Evolutionary conservation across 805 yeast genomes (phyloP).

Genomic region (Nakazawaea ernobii): DNA sequence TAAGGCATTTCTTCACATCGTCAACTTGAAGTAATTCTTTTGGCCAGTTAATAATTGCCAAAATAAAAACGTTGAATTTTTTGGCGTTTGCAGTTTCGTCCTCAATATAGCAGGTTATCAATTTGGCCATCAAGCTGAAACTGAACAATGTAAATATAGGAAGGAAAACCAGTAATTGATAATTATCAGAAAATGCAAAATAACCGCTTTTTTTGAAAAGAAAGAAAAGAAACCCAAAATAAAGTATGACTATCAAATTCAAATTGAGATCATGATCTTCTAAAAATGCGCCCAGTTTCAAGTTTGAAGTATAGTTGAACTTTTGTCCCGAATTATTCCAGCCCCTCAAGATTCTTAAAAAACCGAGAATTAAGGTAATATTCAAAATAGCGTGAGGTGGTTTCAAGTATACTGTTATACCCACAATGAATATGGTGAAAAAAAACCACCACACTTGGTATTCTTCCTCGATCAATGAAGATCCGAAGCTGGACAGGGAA

Average conservation of each 20-base stretch:
- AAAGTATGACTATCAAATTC: constrained; percentile 40
- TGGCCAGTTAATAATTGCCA: constrained; percentile 21
- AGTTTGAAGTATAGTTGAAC: constrained; percentile 40
- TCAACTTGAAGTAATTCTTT: constrained; percentile 24
- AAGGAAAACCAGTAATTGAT: constrained; percentile 33
- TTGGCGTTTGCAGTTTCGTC: constrained; percentile 1
- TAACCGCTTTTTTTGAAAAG: constrained; percentile 20
- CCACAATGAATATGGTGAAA: constrained; percentile 28
- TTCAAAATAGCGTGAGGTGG: not conserved
- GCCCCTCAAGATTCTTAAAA: constrained; percentile 59
- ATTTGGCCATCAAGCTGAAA: constrained; percentile 19
- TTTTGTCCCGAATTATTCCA: constrained; percentile 95
- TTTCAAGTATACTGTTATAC: constrained; percentile 14
- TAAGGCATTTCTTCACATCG: constrained; percentile 23
- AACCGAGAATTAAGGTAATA: constrained; percentile 17
- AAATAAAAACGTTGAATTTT: constrained; percentile 20
- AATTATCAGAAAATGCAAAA: constrained; percentile 16
- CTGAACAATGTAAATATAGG: constrained; percentile 39
- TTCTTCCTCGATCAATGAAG: constrained; percentile 92
- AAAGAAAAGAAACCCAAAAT: constrained; percentile 15
- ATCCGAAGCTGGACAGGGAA: constrained; percentile 65
- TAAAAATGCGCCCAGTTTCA: constrained; percentile 43
- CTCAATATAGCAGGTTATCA: not conserved
- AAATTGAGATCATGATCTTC: constrained; percentile 33
- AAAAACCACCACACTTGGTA: constrained; percentile 95